Conservation (phyloP, 345 rosid genomes). For the Psidium friedrichsthalianum region DNA sequence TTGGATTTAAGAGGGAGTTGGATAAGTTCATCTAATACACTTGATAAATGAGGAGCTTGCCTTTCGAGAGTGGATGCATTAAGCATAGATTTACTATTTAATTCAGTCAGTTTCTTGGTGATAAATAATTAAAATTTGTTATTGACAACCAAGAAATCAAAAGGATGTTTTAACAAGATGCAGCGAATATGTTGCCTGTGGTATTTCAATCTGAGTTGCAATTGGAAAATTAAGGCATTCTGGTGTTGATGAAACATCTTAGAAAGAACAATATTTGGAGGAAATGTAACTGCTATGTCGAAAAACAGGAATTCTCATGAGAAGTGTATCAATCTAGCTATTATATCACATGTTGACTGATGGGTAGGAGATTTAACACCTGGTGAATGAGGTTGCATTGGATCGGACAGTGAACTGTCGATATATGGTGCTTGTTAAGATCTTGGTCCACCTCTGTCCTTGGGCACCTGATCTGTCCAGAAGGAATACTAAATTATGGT, state of each 20-base stretch:
- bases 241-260: not conserved
- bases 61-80: not conserved
- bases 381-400: not conserved
- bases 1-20: not conserved
- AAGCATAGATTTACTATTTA: not conserved
- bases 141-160: not conserved
- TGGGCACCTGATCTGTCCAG: not conserved
- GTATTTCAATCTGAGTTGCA: not conserved
- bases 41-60: not conserved
- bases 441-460: not conserved
- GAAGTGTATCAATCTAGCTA: not conserved
- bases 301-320: not conserved
- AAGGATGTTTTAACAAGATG: not conserved
- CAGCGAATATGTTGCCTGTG: not conserved
- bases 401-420: not conserved
- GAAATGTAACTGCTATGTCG: not conserved
- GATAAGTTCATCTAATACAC: not conserved
- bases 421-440: not conserved
- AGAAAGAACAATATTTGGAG: not conserved
- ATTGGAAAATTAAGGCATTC: not conserved
- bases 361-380: not conserved
- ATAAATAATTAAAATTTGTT: not conserved
- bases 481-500: not conserved
- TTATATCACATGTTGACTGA: not conserved
- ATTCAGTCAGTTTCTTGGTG: not conserved